Evolutionary conservation across 306 rosid genomes (phyloP), one percentile per base, ranked within the genome.

Genomic region (Pyrus betulifolia): DNA sequence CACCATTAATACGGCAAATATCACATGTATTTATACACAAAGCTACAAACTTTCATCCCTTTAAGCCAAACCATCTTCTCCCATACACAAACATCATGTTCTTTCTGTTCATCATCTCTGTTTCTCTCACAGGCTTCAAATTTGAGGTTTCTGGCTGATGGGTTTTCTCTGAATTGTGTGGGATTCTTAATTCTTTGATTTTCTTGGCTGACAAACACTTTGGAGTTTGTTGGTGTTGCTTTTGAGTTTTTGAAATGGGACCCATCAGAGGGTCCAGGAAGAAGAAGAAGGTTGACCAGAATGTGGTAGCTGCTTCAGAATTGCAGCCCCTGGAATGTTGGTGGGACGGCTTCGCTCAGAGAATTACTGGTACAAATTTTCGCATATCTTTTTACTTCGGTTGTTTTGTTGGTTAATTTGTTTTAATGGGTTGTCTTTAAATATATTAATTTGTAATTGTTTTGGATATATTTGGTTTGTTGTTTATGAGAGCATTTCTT

Each of bases 261-360:
- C 94, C 98, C 88, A 82, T 89, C 59, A 91, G 90, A 89, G 97
- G 96, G 82, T 67, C 87, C 58, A 89, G 86, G 89, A 91, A 81
- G 83, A 93, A 80, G 93, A 93, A 83, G 90, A 88, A 82, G 81
- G 87, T 83, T 86, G 87, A 82, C 76, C 86, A 89, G 69, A 84
- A 87, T 83, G 87, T 59, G 83, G 74, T 87, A 76, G 81, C 77
- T 71, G 82, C 85, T 78, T 82, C 89, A 79, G 91, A 85, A 52
- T 75, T 63, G 49, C 85, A 81, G 72, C 84, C 93, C 74, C 69
- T 75, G 82, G 98, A 93, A 51, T 51, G 55, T 89, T 91, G 97
- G 98, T 93, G 98, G 98, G 87, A 85, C 35, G 88, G 75, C 76
- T 93, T 93, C 79, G 87, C 93, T 61, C 85, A 23, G 70, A 89